phyloP scores from a whole-genome alignment of 257 asterid species.

The Ilex aquifolium region DNA sequence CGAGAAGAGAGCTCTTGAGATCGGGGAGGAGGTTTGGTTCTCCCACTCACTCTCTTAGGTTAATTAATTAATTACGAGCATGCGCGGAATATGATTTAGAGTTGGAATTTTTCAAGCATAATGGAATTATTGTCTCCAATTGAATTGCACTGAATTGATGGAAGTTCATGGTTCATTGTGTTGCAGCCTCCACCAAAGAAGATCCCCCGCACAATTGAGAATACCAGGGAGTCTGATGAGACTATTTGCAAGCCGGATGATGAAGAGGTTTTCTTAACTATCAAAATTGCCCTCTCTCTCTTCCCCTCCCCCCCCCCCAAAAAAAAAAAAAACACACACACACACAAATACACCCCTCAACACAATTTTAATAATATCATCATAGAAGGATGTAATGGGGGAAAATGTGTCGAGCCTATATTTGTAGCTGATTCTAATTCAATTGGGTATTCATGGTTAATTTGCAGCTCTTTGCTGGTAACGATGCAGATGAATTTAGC shows the following conservation, averaged over 20 bases:
- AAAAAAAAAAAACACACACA: background rate
- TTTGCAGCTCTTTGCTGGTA: constrained; percentile 62
- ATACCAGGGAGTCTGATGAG: constrained; percentile 84
- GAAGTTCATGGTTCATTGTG: background rate
- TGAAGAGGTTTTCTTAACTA: constrained; percentile 41
- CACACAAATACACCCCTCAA: background rate
- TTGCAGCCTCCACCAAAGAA: constrained; percentile 52
- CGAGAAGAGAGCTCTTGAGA: constrained; percentile 77
- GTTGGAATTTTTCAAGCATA: background rate
- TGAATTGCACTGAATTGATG: background rate
- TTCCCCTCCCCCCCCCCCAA: background rate
- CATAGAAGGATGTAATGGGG: too few species aligned
- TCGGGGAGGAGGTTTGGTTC: constrained; percentile 62
- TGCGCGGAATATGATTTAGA: too few species aligned
- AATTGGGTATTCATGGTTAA: too few species aligned
- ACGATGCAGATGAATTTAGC: constrained; percentile 10
- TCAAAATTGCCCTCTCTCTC: background rate
- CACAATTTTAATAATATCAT: too few species aligned
- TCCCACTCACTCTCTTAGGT: too few species aligned
- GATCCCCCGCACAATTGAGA: constrained; percentile 81
- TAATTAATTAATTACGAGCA: background rate
- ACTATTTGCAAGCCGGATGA: constrained; percentile 89
- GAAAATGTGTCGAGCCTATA: too few species aligned
- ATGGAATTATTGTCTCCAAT: background rate
- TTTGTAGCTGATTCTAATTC: too few species aligned